Base-by-base conservation (phyloP, 2,329 filamentous ascomycete genomes). In the Emmonsiellopsis sp. region DNA sequence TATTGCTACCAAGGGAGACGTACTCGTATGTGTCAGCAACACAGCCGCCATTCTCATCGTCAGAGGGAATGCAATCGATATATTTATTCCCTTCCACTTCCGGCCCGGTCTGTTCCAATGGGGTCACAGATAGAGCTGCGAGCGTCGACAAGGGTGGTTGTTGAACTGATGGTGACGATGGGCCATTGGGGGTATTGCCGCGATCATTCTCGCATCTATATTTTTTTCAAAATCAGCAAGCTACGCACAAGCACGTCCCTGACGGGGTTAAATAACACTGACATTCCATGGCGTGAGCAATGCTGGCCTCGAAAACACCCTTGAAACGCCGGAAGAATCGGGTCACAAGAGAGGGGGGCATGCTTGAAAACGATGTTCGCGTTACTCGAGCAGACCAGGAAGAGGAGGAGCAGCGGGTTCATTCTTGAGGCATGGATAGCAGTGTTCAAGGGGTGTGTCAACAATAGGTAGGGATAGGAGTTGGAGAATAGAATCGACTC, bases 271-370 rank as follows among this genome's bases (percentile, higher is more conserved):
- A n/a, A n/a, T n/a, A 9, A 13, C 10, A 55, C 55, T 34, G 31
- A 57, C 47, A 54, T 46, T 16, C 55, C 55, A 20, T 20, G 41
- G n/a, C 15, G 43, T 6, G 54, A 56, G 15, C 55, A 57, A 37
- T 41, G n/a, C 47, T 57, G 55, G 32, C 55, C 55, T 16, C 55
- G 54, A 31, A 57, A 45, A 41, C 55, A 57, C 9, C 55, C 50
- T 32, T 53, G 46, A 37, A 53, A 55, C 13, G 54, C 40, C 16
- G 54, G 50, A 9, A 52, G 30, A 42, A 52, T 54, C 3, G 53
- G 55, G 38, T 57, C 55, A 31, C 55, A 57, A 20, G 9, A 9
- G 11, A 55, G 50, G 32, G 31, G 20, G 26, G 44, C 11, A 44
- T 49, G 52, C 10, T 42, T 13, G 38, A 54, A 54, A n/a, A 50